A percentile compares a stretch with the other conserved stretches of the same genome.
These are phyloP conservation scores for Phytopythium vexans DNA, from an alignment of 352 stramenopile species.

Conservation along the genomic window DNA sequence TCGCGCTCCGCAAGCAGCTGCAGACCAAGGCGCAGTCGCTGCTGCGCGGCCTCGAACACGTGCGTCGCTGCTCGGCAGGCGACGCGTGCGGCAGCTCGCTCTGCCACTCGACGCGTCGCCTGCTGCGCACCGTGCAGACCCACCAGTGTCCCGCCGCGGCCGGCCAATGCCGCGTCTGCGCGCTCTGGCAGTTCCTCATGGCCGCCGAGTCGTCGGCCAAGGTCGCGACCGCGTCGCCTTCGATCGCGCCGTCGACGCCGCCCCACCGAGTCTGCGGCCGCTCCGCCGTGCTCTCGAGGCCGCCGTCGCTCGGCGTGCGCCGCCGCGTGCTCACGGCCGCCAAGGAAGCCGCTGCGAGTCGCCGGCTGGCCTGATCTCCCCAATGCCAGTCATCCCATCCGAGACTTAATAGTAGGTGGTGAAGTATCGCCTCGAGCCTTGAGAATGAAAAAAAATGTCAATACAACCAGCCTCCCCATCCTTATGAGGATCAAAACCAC, in stretches of 20 bases:
- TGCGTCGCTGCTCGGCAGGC: conserved; percentile 44
- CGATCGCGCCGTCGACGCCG: background rate
- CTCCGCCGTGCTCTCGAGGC: background rate
- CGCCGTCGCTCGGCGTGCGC: conserved; percentile 1
- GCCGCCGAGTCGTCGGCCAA: conserved; percentile 10
- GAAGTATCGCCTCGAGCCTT: too few relatives aligned
- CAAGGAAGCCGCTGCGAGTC: conserved; percentile 1
- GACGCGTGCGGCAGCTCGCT: conserved; percentile 65
- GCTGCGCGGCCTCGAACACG: conserved; percentile 62
- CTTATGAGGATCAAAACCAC: too few relatives aligned
- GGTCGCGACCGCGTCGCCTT: background rate
- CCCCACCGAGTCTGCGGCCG: background rate
- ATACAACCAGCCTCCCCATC: too few relatives aligned
- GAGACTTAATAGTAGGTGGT: too few relatives aligned
- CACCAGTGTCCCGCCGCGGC: conserved; percentile 44
- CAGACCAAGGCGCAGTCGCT: conserved; percentile 61
- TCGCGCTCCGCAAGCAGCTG: conserved; percentile 53
- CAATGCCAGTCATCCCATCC: too few relatives aligned
- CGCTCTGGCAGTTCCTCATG: conserved; percentile 65
- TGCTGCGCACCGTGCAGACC: conserved; percentile 63
- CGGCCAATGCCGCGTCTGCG: conserved; percentile 69
- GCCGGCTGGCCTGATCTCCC: conserved; percentile 1
- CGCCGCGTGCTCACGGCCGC: conserved; percentile 5
- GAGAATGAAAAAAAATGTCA: too few relatives aligned
- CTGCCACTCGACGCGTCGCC: conserved; percentile 62